A percentile compares a stretch with the other conserved stretches of the same genome.
Evolutionary conservation across 2,329 filamentous ascomycete species (phyloP).

Genomic region (Epichloe glyceriae): DNA sequence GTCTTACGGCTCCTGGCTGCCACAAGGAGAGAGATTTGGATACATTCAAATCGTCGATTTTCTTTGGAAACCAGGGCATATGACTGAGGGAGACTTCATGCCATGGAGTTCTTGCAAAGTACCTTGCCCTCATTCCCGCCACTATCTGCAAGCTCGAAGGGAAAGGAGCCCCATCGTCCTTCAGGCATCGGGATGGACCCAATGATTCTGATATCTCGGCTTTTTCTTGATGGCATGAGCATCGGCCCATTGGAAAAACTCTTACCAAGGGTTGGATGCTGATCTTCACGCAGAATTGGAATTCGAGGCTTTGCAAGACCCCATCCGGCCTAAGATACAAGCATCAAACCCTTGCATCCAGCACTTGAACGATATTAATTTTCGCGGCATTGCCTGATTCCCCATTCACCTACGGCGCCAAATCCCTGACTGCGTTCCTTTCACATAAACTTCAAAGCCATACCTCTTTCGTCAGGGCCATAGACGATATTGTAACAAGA

Average conservation of each 20-base stretch:
- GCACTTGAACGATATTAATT: constrained; percentile 23
- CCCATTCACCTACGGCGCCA: constrained; percentile 23
- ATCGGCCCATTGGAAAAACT: not conserved
- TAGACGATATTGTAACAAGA: constrained; percentile 23
- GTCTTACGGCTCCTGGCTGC: constrained; percentile 28
- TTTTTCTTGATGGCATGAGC: constrained; percentile 37
- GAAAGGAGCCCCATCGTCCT: constrained; percentile 24
- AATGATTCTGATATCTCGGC: constrained; percentile 27
- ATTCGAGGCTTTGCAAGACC: constrained; percentile 24
- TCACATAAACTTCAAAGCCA: constrained; percentile 20
- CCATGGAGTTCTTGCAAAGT: constrained; percentile 16
- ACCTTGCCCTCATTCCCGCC: constrained; percentile 8
- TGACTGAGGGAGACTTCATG: constrained; percentile 17
- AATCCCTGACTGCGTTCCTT: constrained; percentile 24
- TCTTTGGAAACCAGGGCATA: constrained; percentile 35
- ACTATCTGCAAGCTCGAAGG: constrained; percentile 23
- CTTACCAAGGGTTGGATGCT: not conserved
- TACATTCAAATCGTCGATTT: constrained; percentile 31
- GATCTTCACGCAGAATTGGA: constrained; percentile 30
- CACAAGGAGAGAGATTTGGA: constrained; percentile 19
- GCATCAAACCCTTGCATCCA: constrained; percentile 29
- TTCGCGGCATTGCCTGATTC: constrained; percentile 14
- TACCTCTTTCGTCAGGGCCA: constrained; percentile 17
- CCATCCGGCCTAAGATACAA: constrained; percentile 18
- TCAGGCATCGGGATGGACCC: constrained; percentile 17